These are phyloP conservation scores for Acaromyces ingoldii DNA, from an alignment of 1,284 basidiomycete genomes.

Conservation along the genomic window DNA sequence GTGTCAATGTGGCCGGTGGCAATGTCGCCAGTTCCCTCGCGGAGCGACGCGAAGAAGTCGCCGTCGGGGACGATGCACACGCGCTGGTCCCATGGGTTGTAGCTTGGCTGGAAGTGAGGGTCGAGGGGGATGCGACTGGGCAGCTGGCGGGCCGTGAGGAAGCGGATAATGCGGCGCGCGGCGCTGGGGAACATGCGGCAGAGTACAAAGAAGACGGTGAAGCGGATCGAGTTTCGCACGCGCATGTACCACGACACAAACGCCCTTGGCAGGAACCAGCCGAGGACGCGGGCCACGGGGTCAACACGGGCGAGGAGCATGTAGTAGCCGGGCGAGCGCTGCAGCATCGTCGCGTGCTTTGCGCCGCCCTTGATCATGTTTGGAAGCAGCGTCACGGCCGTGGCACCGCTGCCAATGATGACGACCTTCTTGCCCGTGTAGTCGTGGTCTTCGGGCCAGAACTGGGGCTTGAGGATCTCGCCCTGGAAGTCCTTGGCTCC, in stretches of 20 bases:
- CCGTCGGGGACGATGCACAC: constrained; percentile 48
- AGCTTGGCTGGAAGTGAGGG: constrained; percentile 50
- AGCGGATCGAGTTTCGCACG: constrained; percentile 22
- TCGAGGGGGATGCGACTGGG: constrained; percentile 40
- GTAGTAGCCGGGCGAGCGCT: constrained; percentile 48
- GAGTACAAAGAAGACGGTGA: constrained; percentile 42
- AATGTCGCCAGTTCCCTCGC: constrained; percentile 44
- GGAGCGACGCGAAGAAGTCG: constrained; percentile 45
- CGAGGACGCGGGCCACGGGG: constrained; percentile 28
- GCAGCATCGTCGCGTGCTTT: constrained; percentile 46
- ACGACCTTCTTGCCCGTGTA: constrained; percentile 47
- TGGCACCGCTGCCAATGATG: constrained; percentile 47
- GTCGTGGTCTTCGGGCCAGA: constrained; percentile 37
- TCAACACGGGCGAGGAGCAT: constrained; percentile 38
- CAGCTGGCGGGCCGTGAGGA: constrained; percentile 27
- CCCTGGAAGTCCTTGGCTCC: constrained; percentile 45
- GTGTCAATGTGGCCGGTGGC: constrained; percentile 47
- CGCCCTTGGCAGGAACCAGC: constrained; percentile 29
- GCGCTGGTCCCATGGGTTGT: constrained; percentile 52
- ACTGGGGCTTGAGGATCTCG: constrained; percentile 44
- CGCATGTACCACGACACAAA: constrained; percentile 24
- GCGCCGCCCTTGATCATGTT: constrained; percentile 30
- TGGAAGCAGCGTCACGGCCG: constrained; percentile 47
- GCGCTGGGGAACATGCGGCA: constrained; percentile 42
- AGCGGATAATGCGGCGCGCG: constrained; percentile 25